These are phyloP conservation scores for Dothidotthia symphoricarpi DNA, from an alignment of 2,329 filamentous ascomycete genomes.

Conservation along the genomic window DNA sequence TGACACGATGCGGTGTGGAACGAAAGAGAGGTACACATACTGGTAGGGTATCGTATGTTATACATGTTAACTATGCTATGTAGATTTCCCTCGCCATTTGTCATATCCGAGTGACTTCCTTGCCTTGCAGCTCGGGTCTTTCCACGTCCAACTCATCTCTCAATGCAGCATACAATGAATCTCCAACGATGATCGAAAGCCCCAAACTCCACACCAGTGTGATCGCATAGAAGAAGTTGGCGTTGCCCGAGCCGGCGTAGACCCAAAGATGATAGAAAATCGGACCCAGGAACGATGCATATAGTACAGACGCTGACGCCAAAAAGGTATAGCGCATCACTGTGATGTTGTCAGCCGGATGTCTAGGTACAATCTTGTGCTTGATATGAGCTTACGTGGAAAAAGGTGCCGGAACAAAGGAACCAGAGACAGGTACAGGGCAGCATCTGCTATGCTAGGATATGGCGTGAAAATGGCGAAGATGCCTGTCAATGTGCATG, in stretches of 20 bases:
- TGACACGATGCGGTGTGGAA: no score
- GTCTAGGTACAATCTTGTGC: not conserved
- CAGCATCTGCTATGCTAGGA: slow-evolving; percentile 86
- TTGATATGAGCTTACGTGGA: slow-evolving; percentile 58
- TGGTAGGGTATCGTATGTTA: not conserved
- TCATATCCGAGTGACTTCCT: slow-evolving; percentile 82
- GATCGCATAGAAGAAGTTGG: slow-evolving; percentile 99
- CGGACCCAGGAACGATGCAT: slow-evolving; percentile 83
- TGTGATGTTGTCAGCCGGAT: slow-evolving; percentile 32
- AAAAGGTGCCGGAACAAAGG: slow-evolving; percentile 90
- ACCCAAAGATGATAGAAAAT: slow-evolving; percentile 98
- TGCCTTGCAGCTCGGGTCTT: slow-evolving; percentile 83
- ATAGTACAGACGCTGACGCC: slow-evolving; percentile 76
- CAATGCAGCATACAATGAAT: slow-evolving; percentile 82
- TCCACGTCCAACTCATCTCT: slow-evolving; percentile 94
- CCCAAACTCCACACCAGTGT: slow-evolving; percentile 97
- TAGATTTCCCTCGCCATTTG: not conserved
- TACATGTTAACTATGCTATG: not conserved
- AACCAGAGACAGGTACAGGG: slow-evolving; percentile 78
- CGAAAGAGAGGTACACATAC: no score
- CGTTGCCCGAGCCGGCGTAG: slow-evolving; percentile 94
- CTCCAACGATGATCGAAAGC: slow-evolving; percentile 80
- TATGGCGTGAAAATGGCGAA: slow-evolving; percentile 98
- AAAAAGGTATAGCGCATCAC: slow-evolving; percentile 94
- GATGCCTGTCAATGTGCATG: slow-evolving; percentile 81